These are phyloP conservation scores for Hippophae tibetana DNA, from an alignment of 306 rosid species.

Conservation along the genomic window DNA sequence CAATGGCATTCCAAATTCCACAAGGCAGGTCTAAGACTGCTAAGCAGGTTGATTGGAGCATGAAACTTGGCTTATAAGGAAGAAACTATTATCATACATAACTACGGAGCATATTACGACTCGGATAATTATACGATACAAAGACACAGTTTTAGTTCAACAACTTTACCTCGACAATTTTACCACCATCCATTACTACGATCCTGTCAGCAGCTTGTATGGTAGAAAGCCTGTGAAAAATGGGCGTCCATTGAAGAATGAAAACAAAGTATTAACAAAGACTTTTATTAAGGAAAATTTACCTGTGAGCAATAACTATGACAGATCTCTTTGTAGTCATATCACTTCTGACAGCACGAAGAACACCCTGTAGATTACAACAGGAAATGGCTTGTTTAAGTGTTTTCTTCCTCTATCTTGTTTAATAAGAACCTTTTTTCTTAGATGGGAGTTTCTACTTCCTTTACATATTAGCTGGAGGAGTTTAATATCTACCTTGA, in stretches of 20 bases:
- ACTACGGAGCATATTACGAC: background rate
- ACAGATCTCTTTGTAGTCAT: slow-evolving; percentile 52
- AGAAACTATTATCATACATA: background rate
- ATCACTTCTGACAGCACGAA: slow-evolving; percentile 69
- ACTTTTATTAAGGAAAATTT: slow-evolving; percentile 7
- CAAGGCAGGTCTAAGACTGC: background rate
- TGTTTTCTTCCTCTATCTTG: background rate
- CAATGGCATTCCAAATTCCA: no score
- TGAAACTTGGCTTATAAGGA: background rate
- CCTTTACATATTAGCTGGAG: slow-evolving; percentile 1
- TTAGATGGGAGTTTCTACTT: background rate
- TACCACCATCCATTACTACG: slow-evolving; percentile 84
- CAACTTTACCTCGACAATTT: slow-evolving; percentile 51
- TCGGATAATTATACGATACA: background rate
- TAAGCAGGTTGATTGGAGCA: background rate
- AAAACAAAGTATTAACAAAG: background rate
- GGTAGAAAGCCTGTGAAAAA: slow-evolving; percentile 73
- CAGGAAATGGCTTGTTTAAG: slow-evolving; percentile 18
- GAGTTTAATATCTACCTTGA: slow-evolving; percentile 49
- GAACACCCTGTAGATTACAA: slow-evolving; percentile 62
- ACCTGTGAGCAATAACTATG: slow-evolving; percentile 92
- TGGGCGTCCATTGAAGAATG: background rate
- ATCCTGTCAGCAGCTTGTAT: slow-evolving; percentile 93
- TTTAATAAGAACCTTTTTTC: background rate
- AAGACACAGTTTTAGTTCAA: slow-evolving; percentile 2